Percentiles rank a stretch among this genome's conserved stretches.
These are phyloP conservation scores for Gilbertella persicaria DNA, from an alignment of 371 early-diverging fungal species.

Conservation along the genomic window DNA sequence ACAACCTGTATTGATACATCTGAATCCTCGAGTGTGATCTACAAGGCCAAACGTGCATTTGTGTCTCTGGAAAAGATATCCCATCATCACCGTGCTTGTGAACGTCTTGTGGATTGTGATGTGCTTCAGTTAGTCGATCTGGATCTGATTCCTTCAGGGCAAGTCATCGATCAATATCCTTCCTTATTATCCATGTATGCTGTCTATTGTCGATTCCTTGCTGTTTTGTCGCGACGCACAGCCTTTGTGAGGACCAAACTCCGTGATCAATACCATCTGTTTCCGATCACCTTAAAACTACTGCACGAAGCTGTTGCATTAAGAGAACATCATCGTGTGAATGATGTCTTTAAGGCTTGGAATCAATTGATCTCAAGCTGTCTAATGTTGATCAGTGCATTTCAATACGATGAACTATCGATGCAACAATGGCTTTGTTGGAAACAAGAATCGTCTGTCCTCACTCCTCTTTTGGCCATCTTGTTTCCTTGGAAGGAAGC, in stretches of 20 bases:
- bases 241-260: conserved; percentile 32
- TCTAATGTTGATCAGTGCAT: conserved; percentile 28
- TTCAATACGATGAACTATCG: conserved; percentile 27
- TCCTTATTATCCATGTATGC: conserved; percentile 22
- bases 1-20: too few relatives aligned
- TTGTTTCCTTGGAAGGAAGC: conserved; percentile 13
- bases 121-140: conserved; percentile 22
- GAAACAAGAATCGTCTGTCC: conserved; percentile 4
- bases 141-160: conserved; percentile 2
- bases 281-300: conserved; percentile 23
- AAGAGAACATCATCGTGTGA: neutral
- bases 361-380: conserved; percentile 24
- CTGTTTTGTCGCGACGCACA: conserved; percentile 25
- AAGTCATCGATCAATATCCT: conserved; percentile 1
- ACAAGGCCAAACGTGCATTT: conserved; percentile 32
- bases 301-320: conserved; percentile 13
- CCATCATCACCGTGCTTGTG: conserved; percentile 24
- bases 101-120: conserved; percentile 23
- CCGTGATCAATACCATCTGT: conserved; percentile 21
- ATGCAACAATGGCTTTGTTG: conserved; percentile 30
- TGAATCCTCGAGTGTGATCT: conserved; percentile 2
- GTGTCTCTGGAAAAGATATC: conserved; percentile 17
- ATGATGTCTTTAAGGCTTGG: conserved; percentile 14
- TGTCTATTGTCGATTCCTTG: conserved; percentile 23
- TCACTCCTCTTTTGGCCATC: conserved; percentile 8